Base-by-base conservation (phyloP, 768 basidiomycete genomes). In the Dioszegia aurantiaca region DNA sequence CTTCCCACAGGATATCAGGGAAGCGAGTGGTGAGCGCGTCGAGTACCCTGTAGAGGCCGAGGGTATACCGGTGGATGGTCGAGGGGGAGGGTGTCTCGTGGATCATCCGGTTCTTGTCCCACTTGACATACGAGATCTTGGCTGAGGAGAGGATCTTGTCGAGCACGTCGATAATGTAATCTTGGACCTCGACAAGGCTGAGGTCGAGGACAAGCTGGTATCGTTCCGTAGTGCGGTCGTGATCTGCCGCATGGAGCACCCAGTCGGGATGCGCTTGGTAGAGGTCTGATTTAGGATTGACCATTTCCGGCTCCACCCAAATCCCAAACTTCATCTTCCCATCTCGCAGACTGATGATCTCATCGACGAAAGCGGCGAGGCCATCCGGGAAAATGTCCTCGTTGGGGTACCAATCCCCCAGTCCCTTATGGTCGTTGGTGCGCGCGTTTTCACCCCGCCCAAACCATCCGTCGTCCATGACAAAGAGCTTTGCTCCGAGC, bases 401-500 rank as follows among this genome's bases (percentile, higher is more conserved):
- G 31, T 67, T 70, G 17, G 54, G 52, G 12, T 47, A 43, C 68
- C 68, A 70, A 40, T 70, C 68, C 2, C 68, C 68, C 12, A 70
- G 46, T 1, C 63, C 65, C 11, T 60, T 55, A 26, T 56, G 27
- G 52, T 67, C 65, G 17, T 27, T 21, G 2, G 37, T 39, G 24
- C 68, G 27, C 11, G 68, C 65, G 43, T 65, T 39, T 36, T 62
- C 58, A 40, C 61, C 51, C 26, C n/a, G 6, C 17, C 69, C 69
- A 51, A 70, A 70, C 69, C 69, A 70, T 5, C 69, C 69, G 37
- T 70, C 69, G 42, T 70, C 69, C 63, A 70, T 51, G 19, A 70
- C 69, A 42, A 70, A 65, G 21, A 68, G 54, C 51, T 65, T 59
- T 2, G 65, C 60, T 6, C 69, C 69, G 12, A 65, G 37, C 14